A percentile compares a stretch with the other conserved stretches of the same genome.
Conservation (phyloP, 2,329 filamentous ascomycete species). For the Cladosporium cucumerinum region DNA sequence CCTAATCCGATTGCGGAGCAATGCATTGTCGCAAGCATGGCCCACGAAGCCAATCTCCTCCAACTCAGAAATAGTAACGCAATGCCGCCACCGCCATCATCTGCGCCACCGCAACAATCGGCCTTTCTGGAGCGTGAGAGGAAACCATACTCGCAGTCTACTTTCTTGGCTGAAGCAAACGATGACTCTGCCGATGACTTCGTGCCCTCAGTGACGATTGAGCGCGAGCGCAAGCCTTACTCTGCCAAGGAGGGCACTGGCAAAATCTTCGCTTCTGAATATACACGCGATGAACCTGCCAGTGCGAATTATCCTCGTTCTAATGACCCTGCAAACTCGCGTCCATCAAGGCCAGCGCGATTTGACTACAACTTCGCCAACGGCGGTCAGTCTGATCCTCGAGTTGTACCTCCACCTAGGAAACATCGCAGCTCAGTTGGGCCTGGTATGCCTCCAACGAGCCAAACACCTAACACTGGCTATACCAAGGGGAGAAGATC, state of each 20-base stretch:
- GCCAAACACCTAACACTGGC: conserved; percentile 16
- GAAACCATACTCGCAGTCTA: conserved; percentile 37
- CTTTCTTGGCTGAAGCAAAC: conserved; percentile 29
- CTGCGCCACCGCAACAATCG: conserved; percentile 24
- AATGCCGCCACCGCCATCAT: conserved; percentile 32
- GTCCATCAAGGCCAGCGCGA: neutral
- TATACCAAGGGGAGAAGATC: conserved; percentile 24
- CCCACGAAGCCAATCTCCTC: conserved; percentile 41
- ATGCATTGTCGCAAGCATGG: conserved; percentile 52
- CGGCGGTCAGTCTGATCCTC: neutral
- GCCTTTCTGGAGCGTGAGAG: conserved; percentile 39
- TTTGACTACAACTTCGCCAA: neutral
- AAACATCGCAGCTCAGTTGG: conserved; percentile 24
- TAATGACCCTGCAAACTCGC: neutral
- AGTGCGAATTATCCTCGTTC: conserved; percentile 11
- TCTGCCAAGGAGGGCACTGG: conserved; percentile 56
- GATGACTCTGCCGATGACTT: conserved; percentile 36
- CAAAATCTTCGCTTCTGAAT: conserved; percentile 47
- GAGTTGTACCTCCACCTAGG: conserved; percentile 19
- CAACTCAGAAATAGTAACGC: conserved; percentile 40
- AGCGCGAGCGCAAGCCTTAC: conserved; percentile 65
- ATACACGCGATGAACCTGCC: conserved; percentile 4
- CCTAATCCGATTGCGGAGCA: conserved; percentile 58
- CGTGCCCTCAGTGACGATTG: conserved; percentile 51
- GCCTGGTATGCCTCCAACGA: conserved; percentile 19